Conservation (phyloP, 768 basidiomycete species). For the Tephrocybe sp. region DNA sequence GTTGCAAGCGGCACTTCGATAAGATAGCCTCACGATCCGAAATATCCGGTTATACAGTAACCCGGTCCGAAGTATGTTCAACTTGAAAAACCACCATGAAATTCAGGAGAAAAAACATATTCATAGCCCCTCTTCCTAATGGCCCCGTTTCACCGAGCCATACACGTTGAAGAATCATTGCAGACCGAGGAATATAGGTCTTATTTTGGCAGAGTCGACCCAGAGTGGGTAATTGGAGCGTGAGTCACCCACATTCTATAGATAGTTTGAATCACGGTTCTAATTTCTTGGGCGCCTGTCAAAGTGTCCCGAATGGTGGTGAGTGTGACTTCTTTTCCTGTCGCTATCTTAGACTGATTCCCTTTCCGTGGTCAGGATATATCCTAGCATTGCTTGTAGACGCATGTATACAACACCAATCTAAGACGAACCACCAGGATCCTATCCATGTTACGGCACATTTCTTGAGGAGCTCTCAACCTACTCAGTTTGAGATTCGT, state of each 20-base stretch:
- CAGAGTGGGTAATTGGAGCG: conserved; percentile 46
- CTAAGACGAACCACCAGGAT: conserved; percentile 42
- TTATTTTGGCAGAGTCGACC: conserved; percentile 42
- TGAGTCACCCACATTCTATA: conserved; percentile 25
- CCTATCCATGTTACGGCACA: conserved; percentile 63
- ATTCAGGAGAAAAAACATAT: not conserved
- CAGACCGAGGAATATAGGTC: conserved; percentile 17
- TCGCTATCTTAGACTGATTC: not conserved
- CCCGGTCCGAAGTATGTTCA: not conserved
- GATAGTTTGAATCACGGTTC: conserved; percentile 3
- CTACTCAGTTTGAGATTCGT: conserved; percentile 44
- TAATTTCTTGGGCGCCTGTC: not conserved
- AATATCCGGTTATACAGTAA: not conserved
- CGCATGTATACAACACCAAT: conserved; percentile 53
- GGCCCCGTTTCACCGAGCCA: conserved; percentile 40
- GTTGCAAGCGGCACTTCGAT: too few species aligned
- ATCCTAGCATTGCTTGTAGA: conserved; percentile 55
- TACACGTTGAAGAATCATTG: conserved; percentile 20
- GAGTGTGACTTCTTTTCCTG: not conserved
- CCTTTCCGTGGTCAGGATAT: conserved; percentile 43
- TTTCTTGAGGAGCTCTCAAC: conserved; percentile 47
- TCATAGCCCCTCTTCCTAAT: conserved; percentile 19
- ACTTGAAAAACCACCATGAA: not conserved
- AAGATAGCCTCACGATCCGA: not conserved
- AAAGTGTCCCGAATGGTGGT: conserved; percentile 59